phyloP scores from a whole-genome alignment of 805 yeast species.

The Cyberlindnera nakhonratchasimensis region DNA sequence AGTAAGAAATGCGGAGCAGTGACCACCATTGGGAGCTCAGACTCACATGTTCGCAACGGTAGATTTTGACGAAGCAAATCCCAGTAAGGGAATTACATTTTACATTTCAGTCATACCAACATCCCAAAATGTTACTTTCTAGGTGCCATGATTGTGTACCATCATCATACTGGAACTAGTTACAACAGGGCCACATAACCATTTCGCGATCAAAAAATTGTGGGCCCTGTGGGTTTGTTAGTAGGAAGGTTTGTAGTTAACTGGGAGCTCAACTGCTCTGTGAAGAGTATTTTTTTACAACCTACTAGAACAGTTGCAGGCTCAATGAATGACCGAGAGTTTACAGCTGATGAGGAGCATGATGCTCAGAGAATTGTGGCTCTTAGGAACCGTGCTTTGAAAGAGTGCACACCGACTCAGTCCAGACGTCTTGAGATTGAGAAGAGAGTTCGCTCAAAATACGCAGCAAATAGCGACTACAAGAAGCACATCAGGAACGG shows the following conservation, averaged over 20 bases:
- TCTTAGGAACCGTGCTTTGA: slow-evolving; percentile 17
- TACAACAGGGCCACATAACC: not conserved
- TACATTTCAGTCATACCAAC: no score
- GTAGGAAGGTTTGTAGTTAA: not conserved
- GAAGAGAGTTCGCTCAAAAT: slow-evolving; percentile 19
- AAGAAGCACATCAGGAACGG: slow-evolving; percentile 24
- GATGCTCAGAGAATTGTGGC: slow-evolving; percentile 18
- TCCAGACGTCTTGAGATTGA: slow-evolving; percentile 18
- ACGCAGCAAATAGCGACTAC: slow-evolving; percentile 20
- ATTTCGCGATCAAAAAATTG: not conserved
- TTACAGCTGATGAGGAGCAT: not conserved
- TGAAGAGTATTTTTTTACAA: no score
- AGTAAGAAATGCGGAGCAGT: no score
- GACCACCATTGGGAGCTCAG: no score
- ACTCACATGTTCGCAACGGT: no score
- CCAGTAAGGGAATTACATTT: no score
- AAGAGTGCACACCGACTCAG: slow-evolving; percentile 1
- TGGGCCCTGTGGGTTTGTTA: not conserved
- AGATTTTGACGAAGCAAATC: no score
- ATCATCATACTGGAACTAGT: no score
- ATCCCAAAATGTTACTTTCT: no score
- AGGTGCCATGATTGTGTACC: no score
- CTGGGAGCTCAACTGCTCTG: no score
- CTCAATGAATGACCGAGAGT: slow-evolving; percentile 3
- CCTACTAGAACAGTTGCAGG: no score